Percentiles rank a stretch among this genome's conserved stretches.
Conservation (phyloP, 73 alveolate genomes). For the Paramecium biaurelia region DNA sequence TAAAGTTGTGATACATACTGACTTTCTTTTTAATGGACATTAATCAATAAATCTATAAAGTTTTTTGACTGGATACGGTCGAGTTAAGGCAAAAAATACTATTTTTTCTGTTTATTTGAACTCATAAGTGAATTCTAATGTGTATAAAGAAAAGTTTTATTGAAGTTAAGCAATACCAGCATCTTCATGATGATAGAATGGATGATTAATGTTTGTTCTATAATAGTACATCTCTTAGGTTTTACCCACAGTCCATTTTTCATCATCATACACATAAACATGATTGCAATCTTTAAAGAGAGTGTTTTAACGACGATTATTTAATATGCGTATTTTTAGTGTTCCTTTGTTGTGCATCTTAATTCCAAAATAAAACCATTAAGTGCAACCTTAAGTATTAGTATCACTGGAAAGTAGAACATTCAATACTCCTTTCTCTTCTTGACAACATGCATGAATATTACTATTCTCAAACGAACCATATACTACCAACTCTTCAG, state of each 20-base stretch:
- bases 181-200: conserved; percentile 32
- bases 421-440: neutral
- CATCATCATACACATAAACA: conserved; percentile 17
- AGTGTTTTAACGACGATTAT: conserved; percentile 39
- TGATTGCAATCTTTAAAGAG: conserved; percentile 26
- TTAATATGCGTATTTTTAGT: conserved; percentile 32
- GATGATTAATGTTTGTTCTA: conserved; percentile 38
- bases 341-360: neutral
- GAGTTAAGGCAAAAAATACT: conserved; percentile 4
- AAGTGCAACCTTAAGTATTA: conserved; percentile 59
- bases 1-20: neutral
- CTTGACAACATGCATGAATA: conserved; percentile 34
- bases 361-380: conserved; percentile 64
- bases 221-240: conserved; percentile 34
- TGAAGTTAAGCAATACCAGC: neutral
- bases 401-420: conserved; percentile 51
- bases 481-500: neutral
- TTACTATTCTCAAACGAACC: conserved; percentile 33
- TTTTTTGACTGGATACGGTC: neutral
- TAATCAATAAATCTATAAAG: neutral
- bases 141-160: neutral
- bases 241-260: conserved; percentile 16
- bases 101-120: conserved; percentile 9
- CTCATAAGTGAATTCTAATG: conserved; percentile 20
- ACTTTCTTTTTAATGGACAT: neutral